Percentiles rank a stretch among this genome's conserved stretches.
phyloP scores from a whole-genome alignment of 2,329 filamentous ascomycete species.

The Venturia pyrina region DNA sequence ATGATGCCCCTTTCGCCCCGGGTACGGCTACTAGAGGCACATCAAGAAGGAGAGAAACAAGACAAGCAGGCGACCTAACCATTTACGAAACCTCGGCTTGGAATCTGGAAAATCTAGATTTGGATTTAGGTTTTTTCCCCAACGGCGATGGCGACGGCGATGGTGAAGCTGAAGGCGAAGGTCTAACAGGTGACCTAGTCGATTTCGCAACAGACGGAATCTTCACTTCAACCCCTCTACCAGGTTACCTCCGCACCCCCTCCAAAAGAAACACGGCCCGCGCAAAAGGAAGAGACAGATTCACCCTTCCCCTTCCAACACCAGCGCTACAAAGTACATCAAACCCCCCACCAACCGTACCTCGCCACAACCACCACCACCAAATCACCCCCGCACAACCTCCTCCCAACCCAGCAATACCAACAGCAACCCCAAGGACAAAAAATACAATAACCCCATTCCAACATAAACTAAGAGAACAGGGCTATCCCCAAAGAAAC shows the following conservation, averaged over 20 bases:
- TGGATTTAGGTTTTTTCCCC: conserved; percentile 13
- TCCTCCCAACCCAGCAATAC: no score
- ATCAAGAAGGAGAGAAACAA: background rate
- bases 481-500: no score
- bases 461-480: conserved; percentile 21
- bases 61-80: background rate
- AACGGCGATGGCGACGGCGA: no score
- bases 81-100: conserved; percentile 12
- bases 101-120: conserved; percentile 17
- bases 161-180: conserved; percentile 16
- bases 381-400: no score
- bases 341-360: no score
- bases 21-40: background rate
- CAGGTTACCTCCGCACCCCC: conserved; percentile 38
- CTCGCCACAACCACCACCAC: no score
- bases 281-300: conserved; percentile 20
- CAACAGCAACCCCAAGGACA: background rate
- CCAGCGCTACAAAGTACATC: no score
- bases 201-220: background rate
- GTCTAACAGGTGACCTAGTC: conserved; percentile 12
- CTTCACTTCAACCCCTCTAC: conserved; percentile 16
- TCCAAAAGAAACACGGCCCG: conserved; percentile 30
- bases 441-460: conserved; percentile 22
- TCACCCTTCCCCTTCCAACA: conserved; percentile 15
- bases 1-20: background rate